Percentiles rank a stretch among this genome's conserved stretches.
phyloP scores from a whole-genome alignment of 179 eudicot species.

The Dionaea muscipula region DNA sequence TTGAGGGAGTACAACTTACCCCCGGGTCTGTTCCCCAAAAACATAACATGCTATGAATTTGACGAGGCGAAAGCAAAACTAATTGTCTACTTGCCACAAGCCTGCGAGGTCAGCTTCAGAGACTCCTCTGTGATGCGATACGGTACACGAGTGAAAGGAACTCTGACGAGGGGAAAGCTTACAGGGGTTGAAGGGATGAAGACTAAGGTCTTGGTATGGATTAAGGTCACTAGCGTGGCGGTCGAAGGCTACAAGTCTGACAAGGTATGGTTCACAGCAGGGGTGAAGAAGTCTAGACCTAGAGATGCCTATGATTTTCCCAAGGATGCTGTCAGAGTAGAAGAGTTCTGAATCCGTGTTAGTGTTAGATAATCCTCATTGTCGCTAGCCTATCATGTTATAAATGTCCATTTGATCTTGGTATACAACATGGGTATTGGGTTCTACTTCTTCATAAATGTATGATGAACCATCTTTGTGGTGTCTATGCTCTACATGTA shows the following conservation, averaged over 20 bases:
- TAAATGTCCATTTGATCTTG: too few species aligned
- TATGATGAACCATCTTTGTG: too few species aligned
- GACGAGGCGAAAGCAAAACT: conserved; percentile 58
- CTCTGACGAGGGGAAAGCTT: conserved; percentile 61
- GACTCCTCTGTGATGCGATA: conserved; percentile 68
- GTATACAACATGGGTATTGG: too few species aligned
- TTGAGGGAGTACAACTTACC: conserved; percentile 71
- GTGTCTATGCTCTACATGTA: too few species aligned
- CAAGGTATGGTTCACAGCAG: conserved; percentile 73
- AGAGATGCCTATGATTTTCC: conserved; percentile 55
- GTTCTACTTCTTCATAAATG: too few species aligned
- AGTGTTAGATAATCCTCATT: too few species aligned
- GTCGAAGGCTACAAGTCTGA: conserved; percentile 69
- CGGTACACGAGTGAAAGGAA: conserved; percentile 58
- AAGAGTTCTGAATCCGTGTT: conserved; percentile 31
- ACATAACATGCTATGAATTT: conserved; percentile 58
- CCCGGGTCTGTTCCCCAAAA: conserved; percentile 63
- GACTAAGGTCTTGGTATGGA: conserved; percentile 83
- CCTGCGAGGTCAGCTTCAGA: conserved; percentile 69
- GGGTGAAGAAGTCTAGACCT: conserved; percentile 68
- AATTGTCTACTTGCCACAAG: conserved; percentile 48
- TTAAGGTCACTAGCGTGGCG: conserved; percentile 55
- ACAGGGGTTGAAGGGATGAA: conserved; percentile 82
- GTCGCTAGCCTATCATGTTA: too few species aligned
- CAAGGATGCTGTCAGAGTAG: conserved; percentile 38